A percentile compares a stretch with the other conserved stretches of the same genome.
Evolutionary conservation across 805 yeast species (phyloP).

Genomic region (Sugiyamaella valdiviana): DNA sequence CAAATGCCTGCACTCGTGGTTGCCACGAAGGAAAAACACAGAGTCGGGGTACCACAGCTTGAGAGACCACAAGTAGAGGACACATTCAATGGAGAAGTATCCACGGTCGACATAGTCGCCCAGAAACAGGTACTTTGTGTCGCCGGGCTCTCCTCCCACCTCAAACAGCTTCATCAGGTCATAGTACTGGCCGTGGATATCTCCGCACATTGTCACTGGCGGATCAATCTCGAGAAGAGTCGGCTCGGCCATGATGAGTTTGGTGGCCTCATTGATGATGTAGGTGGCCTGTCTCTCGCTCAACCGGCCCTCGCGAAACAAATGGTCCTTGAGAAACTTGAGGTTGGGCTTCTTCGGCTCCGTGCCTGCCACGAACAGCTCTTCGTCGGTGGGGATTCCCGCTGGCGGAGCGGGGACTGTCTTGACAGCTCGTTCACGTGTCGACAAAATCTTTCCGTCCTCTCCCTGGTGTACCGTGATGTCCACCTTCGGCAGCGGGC

Average conservation of each 20-base stretch:
- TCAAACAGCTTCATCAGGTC: slow-evolving; percentile 88
- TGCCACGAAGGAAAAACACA: slow-evolving; percentile 82
- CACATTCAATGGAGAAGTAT: slow-evolving; percentile 70
- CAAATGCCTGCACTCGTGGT: slow-evolving; percentile 90
- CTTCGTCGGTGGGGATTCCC: slow-evolving; percentile 56
- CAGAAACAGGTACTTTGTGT: slow-evolving; percentile 71
- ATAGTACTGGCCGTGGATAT: slow-evolving; percentile 92
- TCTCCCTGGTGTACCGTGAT: slow-evolving; percentile 45
- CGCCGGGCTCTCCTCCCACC: slow-evolving; percentile 81
- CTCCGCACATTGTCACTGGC: slow-evolving; percentile 95
- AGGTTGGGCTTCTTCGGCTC: slow-evolving; percentile 53
- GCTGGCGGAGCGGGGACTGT: slow-evolving; percentile 64
- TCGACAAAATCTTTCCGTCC: slow-evolving; percentile 50
- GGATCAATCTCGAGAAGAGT: slow-evolving; percentile 77
- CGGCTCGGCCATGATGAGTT: slow-evolving; percentile 61
- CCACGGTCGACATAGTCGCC: slow-evolving; percentile 98
- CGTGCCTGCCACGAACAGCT: slow-evolving; percentile 56
- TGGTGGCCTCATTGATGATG: slow-evolving; percentile 62
- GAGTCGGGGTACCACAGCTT: slow-evolving; percentile 70
- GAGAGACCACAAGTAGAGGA: slow-evolving; percentile 65
- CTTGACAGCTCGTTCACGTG: slow-evolving; percentile 52
- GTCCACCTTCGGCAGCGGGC: slow-evolving; percentile 33
- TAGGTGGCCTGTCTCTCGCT: slow-evolving; percentile 60
- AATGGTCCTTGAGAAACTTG: slow-evolving; percentile 65
- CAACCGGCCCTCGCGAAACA: slow-evolving; percentile 74